Conservation (phyloP, 495 filamentous ascomycete species). For the Tirmania nivea region DNA sequence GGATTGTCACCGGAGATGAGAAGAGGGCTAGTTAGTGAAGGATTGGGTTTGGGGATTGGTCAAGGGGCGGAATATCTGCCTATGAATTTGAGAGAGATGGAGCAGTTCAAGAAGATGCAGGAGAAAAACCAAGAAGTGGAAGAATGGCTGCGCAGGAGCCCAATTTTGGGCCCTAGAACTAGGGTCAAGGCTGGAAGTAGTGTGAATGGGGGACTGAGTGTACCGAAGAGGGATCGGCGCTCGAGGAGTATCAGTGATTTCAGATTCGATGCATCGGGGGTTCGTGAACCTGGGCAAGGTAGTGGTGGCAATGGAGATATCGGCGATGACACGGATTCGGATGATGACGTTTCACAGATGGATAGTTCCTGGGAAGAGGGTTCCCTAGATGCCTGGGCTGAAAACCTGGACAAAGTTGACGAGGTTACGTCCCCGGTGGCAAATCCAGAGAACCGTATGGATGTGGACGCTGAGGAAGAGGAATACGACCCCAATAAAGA, state of each 20-base stretch:
- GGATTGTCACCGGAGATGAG: neutral
- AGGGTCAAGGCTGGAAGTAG: neutral
- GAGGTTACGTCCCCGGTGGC: conserved; percentile 6
- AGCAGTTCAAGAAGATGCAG: conserved; percentile 4
- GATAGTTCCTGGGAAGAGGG: conserved; percentile 10
- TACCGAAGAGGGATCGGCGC: conserved; percentile 4
- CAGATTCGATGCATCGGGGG: neutral
- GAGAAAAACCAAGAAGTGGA: conserved; percentile 14
- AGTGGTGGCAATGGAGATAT: neutral
- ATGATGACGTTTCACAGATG: conserved; percentile 11
- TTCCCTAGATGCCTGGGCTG: conserved; percentile 8
- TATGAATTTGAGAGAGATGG: conserved; percentile 13
- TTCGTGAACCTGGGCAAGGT: conserved; percentile 1
- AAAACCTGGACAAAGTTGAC: conserved; percentile 5
- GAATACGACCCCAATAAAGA: conserved; percentile 12
- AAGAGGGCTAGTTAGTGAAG: neutral
- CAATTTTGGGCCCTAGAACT: neutral
- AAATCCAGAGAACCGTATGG: conserved; percentile 2
- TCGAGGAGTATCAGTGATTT: conserved; percentile 14
- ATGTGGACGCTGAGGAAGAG: conserved; percentile 9
- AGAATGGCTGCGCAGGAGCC: conserved; percentile 11
- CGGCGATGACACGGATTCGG: conserved; percentile 5
- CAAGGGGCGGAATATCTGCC: conserved; percentile 4
- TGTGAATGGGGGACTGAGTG: conserved; percentile 2
- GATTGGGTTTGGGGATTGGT: neutral